Conservation (phyloP, 176 grass and related monocot species). For the Carex pumila region DNA sequence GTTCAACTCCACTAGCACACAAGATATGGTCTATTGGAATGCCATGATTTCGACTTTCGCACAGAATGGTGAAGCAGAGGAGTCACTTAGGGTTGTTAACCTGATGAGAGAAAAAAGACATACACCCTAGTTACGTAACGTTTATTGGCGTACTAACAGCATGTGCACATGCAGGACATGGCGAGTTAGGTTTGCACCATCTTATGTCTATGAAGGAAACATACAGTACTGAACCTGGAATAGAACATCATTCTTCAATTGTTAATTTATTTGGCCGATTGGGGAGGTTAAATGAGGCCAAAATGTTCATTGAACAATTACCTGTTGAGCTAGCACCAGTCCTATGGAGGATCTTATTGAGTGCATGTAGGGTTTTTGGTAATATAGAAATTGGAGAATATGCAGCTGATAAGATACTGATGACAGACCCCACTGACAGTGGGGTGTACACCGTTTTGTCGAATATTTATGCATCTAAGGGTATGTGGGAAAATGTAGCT, state of each 20-base stretch:
- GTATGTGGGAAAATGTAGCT: constrained; percentile 58
- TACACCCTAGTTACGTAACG: constrained; percentile 76
- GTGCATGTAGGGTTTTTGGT: constrained; percentile 53
- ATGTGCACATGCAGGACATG: constrained; percentile 67
- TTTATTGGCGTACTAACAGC: constrained; percentile 63
- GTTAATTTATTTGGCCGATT: constrained; percentile 61
- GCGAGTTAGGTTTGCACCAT: constrained; percentile 50
- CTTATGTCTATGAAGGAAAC: constrained; percentile 56
- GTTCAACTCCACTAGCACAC: constrained; percentile 49
- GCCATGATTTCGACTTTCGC: constrained; percentile 74
- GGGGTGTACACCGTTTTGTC: constrained; percentile 56
- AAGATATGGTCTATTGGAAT: constrained; percentile 72
- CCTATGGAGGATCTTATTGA: constrained; percentile 72
- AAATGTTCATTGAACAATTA: constrained; percentile 58
- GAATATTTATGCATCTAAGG: constrained; percentile 77
- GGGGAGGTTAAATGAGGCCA: constrained; percentile 55
- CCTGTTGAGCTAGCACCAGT: constrained; percentile 47
- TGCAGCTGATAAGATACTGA: constrained; percentile 56
- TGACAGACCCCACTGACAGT: constrained; percentile 49
- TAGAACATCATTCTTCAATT: constrained; percentile 71
- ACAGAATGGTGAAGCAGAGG: constrained; percentile 55
- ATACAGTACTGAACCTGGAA: constrained; percentile 47
- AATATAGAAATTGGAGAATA: constrained; percentile 57
- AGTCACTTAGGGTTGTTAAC: constrained; percentile 53
- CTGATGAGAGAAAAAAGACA: constrained; percentile 38